A percentile compares a stretch with the other conserved stretches of the same genome.
These are phyloP conservation scores for Fistulifera solaris DNA, from an alignment of 108 stramenopile species.

Conservation along the genomic window DNA sequence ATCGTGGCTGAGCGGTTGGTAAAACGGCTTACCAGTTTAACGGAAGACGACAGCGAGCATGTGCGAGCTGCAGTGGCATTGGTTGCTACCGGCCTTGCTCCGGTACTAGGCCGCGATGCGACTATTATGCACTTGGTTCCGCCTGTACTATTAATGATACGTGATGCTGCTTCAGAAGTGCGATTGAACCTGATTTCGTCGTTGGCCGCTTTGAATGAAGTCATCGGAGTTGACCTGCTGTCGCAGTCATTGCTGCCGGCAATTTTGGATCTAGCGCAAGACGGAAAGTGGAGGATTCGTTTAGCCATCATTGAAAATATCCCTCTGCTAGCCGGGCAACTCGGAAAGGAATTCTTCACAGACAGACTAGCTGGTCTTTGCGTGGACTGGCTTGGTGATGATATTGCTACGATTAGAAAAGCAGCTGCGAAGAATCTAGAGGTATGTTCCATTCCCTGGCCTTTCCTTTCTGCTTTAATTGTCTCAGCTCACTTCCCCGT, in stretches of 20 bases:
- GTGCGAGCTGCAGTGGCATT: slow-evolving; percentile 87
- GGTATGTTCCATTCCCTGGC: not conserved
- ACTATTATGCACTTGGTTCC: slow-evolving; percentile 90
- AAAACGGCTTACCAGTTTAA: slow-evolving; percentile 57
- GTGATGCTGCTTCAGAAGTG: slow-evolving; percentile 89
- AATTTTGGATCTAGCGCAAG: slow-evolving; percentile 92
- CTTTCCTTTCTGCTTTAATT: not conserved
- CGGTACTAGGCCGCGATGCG: slow-evolving; percentile 76
- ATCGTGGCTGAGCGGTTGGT: slow-evolving; percentile 69
- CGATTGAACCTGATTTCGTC: slow-evolving; percentile 94
- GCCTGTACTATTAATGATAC: slow-evolving; percentile 84
- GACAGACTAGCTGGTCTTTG: slow-evolving; percentile 79
- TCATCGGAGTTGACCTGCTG: slow-evolving; percentile 90
- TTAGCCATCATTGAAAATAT: slow-evolving; percentile 92
- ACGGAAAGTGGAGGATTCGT: slow-evolving; percentile 95
- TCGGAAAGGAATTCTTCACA: slow-evolving; percentile 85
- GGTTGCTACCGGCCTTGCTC: slow-evolving; percentile 90
- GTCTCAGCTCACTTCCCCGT: not conserved
- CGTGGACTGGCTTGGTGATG: slow-evolving; percentile 90
- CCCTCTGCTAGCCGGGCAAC: slow-evolving; percentile 87
- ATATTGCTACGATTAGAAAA: slow-evolving; percentile 84
- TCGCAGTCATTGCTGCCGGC: slow-evolving; percentile 93
- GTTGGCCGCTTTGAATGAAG: slow-evolving; percentile 85
- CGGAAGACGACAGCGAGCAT: slow-evolving; percentile 85
- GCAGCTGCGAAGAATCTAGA: slow-evolving; percentile 85